Evolutionary conservation across 2,329 filamentous ascomycete genomes (phyloP).

Genomic region (Verticillium nonalfalfae): DNA sequence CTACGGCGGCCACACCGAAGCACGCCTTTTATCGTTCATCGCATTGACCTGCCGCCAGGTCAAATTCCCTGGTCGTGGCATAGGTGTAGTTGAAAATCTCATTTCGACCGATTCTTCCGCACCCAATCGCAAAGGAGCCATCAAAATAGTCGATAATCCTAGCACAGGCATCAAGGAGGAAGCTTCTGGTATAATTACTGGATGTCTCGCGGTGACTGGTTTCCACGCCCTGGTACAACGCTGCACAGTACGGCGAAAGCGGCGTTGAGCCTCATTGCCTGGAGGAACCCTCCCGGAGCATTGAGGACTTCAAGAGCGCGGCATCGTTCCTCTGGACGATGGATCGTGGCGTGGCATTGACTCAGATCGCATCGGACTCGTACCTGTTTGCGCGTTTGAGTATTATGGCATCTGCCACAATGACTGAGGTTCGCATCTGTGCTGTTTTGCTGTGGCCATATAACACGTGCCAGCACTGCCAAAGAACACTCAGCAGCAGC

Average conservation of each 20-base stretch:
- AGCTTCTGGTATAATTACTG: conserved; percentile 23
- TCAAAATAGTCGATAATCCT: conserved; percentile 23
- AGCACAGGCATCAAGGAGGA: conserved; percentile 29
- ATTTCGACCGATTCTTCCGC: not conserved
- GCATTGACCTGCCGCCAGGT: not conserved
- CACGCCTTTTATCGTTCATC: too few relatives aligned
- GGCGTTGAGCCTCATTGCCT: conserved; percentile 25
- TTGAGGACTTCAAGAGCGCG: conserved; percentile 11
- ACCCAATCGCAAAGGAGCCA: not conserved
- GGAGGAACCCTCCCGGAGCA: conserved; percentile 29
- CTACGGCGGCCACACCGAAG: too few relatives aligned
- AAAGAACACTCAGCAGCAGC: not conserved
- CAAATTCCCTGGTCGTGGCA: not conserved
- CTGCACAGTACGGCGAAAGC: conserved; percentile 28
- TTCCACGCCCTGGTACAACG: conserved; percentile 26
- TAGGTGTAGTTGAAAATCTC: not conserved
- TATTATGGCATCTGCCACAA: not conserved
- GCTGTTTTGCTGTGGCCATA: not conserved
- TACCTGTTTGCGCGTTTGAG: not conserved
- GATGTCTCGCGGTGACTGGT: conserved; percentile 19
- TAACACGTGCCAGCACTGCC: not conserved
- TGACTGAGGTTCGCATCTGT: not conserved
- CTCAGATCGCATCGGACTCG: not conserved
- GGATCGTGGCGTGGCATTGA: not conserved
- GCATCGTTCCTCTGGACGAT: not conserved